Conservation (phyloP, 106 monocot genomes). For the Apostasia shenzhenica region DNA sequence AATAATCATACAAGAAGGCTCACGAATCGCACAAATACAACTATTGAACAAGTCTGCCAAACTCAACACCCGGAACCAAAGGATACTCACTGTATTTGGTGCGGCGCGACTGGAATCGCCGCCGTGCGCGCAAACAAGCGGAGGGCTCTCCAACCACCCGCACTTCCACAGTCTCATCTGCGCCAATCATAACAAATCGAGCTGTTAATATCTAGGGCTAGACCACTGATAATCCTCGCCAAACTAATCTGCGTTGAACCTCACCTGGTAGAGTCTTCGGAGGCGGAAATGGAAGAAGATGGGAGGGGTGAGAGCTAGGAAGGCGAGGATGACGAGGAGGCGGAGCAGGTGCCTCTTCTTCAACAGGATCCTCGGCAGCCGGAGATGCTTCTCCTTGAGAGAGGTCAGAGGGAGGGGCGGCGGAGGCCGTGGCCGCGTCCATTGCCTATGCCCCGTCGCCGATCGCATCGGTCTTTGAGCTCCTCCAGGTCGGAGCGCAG, state of each 20-base stretch:
- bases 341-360: conserved; percentile 23
- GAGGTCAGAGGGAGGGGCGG: conserved; percentile 12
- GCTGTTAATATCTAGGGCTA: not conserved
- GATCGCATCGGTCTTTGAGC: not conserved
- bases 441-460: conserved; percentile 1
- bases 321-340: conserved; percentile 37
- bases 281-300: conserved; percentile 94
- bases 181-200: conserved; percentile 2
- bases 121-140: conserved; percentile 92
- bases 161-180: conserved; percentile 64
- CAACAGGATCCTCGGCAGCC: conserved; percentile 13
- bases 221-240: not conserved
- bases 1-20: too few relatives aligned
- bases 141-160: conserved; percentile 59
- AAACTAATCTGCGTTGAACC: not conserved
- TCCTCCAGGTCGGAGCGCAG: too few relatives aligned
- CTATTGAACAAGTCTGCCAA: too few relatives aligned
- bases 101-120: conserved; percentile 64
- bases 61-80: not conserved
- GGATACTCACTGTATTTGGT: conserved; percentile 60
- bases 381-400: conserved; percentile 2
- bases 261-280: conserved; percentile 52
- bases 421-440: conserved; percentile 2
- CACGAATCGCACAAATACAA: too few relatives aligned
- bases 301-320: conserved; percentile 61